A percentile compares a stretch with the other conserved stretches of the same genome.
phyloP scores from a whole-genome alignment of 352 stramenopile species.

The Pythium rishiriense region DNA sequence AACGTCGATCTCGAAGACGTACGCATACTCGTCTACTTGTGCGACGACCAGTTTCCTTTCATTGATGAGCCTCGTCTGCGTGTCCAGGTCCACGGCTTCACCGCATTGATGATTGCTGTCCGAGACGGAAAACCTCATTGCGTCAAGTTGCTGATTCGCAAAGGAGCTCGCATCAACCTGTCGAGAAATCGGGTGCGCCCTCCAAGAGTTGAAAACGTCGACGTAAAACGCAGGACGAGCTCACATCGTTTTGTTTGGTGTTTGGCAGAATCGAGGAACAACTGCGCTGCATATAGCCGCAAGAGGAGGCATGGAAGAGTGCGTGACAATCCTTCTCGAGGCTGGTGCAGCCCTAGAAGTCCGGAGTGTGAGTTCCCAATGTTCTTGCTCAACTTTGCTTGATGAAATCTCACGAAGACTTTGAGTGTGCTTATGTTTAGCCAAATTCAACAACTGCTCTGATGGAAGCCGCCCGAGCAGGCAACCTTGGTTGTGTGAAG shows the following conservation, averaged over 20 bases:
- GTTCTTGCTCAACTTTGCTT: not conserved
- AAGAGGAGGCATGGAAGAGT: constrained; percentile 72
- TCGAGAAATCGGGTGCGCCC: constrained; percentile 74
- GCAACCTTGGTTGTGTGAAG: constrained; percentile 76
- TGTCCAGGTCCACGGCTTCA: constrained; percentile 75
- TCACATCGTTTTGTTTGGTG: not conserved
- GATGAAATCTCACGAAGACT: not conserved
- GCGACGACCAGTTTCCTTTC: not conserved
- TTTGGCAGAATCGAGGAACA: constrained; percentile 66
- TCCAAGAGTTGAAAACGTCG: not conserved
- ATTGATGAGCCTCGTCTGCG: not conserved
- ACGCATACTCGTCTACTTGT: constrained; percentile 3
- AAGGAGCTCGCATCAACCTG: constrained; percentile 79
- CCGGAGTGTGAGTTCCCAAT: constrained; percentile 56
- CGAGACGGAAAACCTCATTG: constrained; percentile 67
- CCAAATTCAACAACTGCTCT: constrained; percentile 85
- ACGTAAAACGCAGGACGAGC: not conserved
- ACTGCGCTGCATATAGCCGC: constrained; percentile 83
- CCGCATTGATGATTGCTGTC: constrained; percentile 78
- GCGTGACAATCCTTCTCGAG: constrained; percentile 67
- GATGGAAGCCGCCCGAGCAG: constrained; percentile 84
- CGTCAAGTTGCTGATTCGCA: constrained; percentile 73
- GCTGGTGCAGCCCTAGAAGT: constrained; percentile 70
- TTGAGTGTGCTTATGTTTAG: constrained; percentile 30
- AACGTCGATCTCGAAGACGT: constrained; percentile 86